Evolutionary conservation across 139 green algal genomes (phyloP), one percentile per base, ranked within the genome.

Genomic region (Edaphochlamys debaryana): DNA sequence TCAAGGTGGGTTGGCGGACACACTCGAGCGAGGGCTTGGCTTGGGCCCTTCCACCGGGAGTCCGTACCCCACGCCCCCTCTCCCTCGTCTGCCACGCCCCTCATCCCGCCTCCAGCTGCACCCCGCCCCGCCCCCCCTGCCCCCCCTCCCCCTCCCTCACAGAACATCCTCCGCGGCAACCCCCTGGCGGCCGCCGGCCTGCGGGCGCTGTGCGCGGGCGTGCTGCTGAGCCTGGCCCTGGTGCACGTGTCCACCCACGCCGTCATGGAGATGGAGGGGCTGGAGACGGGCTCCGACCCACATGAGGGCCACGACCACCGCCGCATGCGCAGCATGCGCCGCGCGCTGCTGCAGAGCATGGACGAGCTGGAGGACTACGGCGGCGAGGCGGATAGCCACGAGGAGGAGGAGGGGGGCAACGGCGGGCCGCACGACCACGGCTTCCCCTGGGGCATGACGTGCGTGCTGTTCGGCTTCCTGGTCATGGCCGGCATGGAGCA

Each of bases 161-260:
- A 72, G 67, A 38, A 25, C 38, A 54, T 37, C 37, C 19, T 40
- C 0, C 8, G 15, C 30, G 30, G 0, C 3, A 45, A 45, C 5
- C 63, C 40, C 4, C 36, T 58, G n/a, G 7, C 45, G 15, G 5
- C 20, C 30, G 52, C 36, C 62, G 27, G 2, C 73, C 22, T 78
- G 45, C 73, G 76, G 48, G 45, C 45, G 3, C 64, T 87, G 34
- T 54, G 63, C 27, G 67, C 71, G 8, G 79, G 71, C 23, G 34
- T 86, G 34, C 72, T 91, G 25, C 82, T 91, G 5, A 36, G 27
- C 23, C 70, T 89, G 2, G 87, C 86, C 0, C 71, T 90, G 56
- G 60, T 87, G 29, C 85, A 92, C 82, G 75, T 95, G 25, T 37
- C 64, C 37, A 54, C 67, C 0, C 64, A 87, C 52, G 73, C 69